These are phyloP conservation scores for Claviceps cyperi DNA, from an alignment of 2,329 filamentous ascomycete genomes.

Conservation along the genomic window DNA sequence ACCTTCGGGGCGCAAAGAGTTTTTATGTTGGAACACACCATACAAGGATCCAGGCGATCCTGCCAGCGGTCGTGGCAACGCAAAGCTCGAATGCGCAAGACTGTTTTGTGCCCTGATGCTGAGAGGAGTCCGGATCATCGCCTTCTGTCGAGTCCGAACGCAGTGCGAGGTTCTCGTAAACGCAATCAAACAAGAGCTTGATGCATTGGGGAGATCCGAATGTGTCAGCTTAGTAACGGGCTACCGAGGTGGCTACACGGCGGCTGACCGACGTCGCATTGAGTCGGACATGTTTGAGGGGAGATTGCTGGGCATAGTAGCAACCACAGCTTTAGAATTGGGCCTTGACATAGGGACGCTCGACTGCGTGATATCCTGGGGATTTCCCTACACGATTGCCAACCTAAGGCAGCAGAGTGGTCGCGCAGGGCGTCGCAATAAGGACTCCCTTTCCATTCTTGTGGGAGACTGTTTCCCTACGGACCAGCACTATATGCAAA, in stretches of 20 bases:
- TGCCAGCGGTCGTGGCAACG: slow-evolving; percentile 70
- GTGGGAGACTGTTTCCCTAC: slow-evolving; percentile 81
- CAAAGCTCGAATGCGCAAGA: slow-evolving; percentile 71
- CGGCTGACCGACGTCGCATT: slow-evolving; percentile 75
- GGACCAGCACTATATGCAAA: slow-evolving; percentile 95
- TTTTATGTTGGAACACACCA: slow-evolving; percentile 95
- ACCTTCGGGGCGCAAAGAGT: slow-evolving; percentile 80
- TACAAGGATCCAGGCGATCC: slow-evolving; percentile 82
- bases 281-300: slow-evolving; percentile 97
- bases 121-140: slow-evolving; percentile 79
- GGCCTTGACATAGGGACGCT: slow-evolving; percentile 91
- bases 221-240: slow-evolving; percentile 76
- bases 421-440: slow-evolving; percentile 79
- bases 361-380: slow-evolving; percentile 85
- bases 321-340: slow-evolving; percentile 82
- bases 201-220: slow-evolving; percentile 56
- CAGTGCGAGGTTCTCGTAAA: slow-evolving; percentile 75
- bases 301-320: slow-evolving; percentile 81
- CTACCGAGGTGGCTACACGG: slow-evolving; percentile 88
- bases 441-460: slow-evolving; percentile 80
- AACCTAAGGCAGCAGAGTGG: slow-evolving; percentile 92
- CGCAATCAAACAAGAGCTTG: slow-evolving; percentile 66
- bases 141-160: slow-evolving; percentile 78
- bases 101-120: slow-evolving; percentile 84
- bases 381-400: slow-evolving; percentile 90